A percentile compares a stretch with the other conserved stretches of the same genome.
Evolutionary conservation across 1,284 basidiomycete species (phyloP).

Genomic region (Moesziomyces parantarcticus): DNA sequence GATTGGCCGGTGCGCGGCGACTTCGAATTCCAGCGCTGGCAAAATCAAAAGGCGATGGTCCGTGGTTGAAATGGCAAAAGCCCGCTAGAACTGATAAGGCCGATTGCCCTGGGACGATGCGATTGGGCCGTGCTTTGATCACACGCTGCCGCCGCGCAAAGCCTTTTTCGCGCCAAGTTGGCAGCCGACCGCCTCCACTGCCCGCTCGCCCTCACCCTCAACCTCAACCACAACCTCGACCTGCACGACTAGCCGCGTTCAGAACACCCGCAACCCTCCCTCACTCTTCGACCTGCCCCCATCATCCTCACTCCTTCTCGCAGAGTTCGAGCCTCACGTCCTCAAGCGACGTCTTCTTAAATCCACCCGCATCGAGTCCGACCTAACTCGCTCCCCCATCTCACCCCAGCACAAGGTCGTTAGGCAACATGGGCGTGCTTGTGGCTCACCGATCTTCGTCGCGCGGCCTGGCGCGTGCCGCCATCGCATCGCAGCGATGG

Average conservation of each 20-base stretch:
- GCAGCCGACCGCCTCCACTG: neutral
- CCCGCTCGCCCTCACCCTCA: no score
- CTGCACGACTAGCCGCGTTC: neutral
- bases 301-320: neutral
- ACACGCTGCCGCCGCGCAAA: neutral
- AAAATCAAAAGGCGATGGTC: neutral
- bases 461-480: slow-evolving; percentile 37
- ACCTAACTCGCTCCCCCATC: neutral
- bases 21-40: neutral
- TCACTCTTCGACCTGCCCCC: neutral
- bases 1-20: neutral
- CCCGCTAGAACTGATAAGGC: neutral
- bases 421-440: slow-evolving; percentile 36
- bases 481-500: slow-evolving; percentile 36
- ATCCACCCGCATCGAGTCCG: neutral
- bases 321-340: neutral
- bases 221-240: neutral
- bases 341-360: neutral
- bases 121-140: neutral
- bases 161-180: neutral
- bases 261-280: neutral
- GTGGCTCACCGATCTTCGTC: slow-evolving; percentile 42
- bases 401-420: neutral
- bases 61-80: neutral
- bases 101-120: neutral